Evolutionary conservation across 257 asterid species (phyloP), one percentile per base, ranked within the genome.

Genomic region (Solanum clarkiae): DNA sequence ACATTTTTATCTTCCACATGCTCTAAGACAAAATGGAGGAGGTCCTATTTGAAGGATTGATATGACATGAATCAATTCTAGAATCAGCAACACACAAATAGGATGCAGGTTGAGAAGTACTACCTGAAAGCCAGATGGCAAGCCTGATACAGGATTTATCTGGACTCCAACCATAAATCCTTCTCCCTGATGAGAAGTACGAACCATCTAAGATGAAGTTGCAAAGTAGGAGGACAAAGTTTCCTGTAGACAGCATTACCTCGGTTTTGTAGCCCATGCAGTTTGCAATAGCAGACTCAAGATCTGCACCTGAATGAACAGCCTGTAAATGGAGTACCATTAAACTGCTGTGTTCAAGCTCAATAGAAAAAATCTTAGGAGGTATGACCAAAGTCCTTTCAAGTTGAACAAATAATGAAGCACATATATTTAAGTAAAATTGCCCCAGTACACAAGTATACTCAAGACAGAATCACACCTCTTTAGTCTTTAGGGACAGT

Each of bases 231-330:
- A 80, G 20, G 63, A 56, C 72, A 47, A 86, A 40, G 72, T 83
- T 68, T 72, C 79, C 29, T 66, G 57, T 86, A 82, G 84, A 60
- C 32, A 68, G 54, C 74, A 80, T 88, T 90, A 97, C 99, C 98
- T 94, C 93, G 49, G 93, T 87, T 84, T 55, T 95, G 90, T 97
- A 97, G 75, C 99, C 99, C 96, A 92, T 92, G 93, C 99, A 97
- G 89, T 93, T 97, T 84, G 96, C 88, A 82, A 95, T 90, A 80
- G 99, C 98, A 84, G 98, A 92, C 88, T 97, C 99, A 74, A 97
- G 97, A 93, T 97, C 98, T 74, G 99, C 99, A 42, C 99, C 99
- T 87, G 99, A 97, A 92, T 97, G 99, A 89, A 97, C 99, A n/a
- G 99, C 99, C 99, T 97, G 89, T 40, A 47, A 40, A 81, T 79